These are phyloP conservation scores for Cardiospermum halicacabum DNA, from an alignment of 345 rosid genomes.

Conservation along the genomic window DNA sequence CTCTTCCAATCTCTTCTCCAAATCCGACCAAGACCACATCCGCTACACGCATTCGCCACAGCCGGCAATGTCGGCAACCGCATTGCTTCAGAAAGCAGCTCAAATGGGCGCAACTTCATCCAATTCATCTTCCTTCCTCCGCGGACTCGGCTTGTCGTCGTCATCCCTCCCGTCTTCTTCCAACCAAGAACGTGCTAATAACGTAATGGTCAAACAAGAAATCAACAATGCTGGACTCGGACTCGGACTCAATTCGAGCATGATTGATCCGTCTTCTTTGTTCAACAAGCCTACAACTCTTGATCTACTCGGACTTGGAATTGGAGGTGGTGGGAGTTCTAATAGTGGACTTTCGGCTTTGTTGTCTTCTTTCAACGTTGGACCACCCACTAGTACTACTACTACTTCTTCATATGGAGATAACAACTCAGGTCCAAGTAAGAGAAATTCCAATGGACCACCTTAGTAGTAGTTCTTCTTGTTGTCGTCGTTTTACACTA, in stretches of 20 bases:
- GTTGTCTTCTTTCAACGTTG: conserved; percentile 34
- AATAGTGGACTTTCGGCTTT: conserved; percentile 44
- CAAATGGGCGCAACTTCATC: conserved; percentile 79
- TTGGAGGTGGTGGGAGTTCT: conserved; percentile 29
- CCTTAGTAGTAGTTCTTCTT: too few relatives aligned
- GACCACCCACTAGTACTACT: conserved; percentile 17
- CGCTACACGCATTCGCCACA: conserved; percentile 34
- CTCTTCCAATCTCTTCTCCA: conserved; percentile 35
- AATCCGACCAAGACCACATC: conserved; percentile 25
- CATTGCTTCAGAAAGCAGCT: conserved; percentile 93
- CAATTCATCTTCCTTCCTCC: conserved; percentile 38
- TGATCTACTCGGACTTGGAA: conserved; percentile 64
- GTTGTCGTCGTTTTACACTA: too few relatives aligned
- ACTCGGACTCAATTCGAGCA: conserved; percentile 31
- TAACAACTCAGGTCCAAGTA: conserved; percentile 21
- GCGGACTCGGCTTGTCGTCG: conserved; percentile 42
- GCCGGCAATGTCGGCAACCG: conserved; percentile 92
- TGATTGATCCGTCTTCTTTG: conserved; percentile 37
- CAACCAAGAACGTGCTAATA: conserved; percentile 19
- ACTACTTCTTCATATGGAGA: conserved; percentile 33
- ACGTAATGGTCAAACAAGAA: conserved; percentile 25
- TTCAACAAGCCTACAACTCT: conserved; percentile 54
- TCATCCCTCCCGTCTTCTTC: conserved; percentile 29
- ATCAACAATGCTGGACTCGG: conserved; percentile 28
- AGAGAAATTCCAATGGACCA: conserved; percentile 29